Evolutionary conservation across 2,329 filamentous ascomycete species (phyloP).

Genomic region (Dryadomyces quercivorus): DNA sequence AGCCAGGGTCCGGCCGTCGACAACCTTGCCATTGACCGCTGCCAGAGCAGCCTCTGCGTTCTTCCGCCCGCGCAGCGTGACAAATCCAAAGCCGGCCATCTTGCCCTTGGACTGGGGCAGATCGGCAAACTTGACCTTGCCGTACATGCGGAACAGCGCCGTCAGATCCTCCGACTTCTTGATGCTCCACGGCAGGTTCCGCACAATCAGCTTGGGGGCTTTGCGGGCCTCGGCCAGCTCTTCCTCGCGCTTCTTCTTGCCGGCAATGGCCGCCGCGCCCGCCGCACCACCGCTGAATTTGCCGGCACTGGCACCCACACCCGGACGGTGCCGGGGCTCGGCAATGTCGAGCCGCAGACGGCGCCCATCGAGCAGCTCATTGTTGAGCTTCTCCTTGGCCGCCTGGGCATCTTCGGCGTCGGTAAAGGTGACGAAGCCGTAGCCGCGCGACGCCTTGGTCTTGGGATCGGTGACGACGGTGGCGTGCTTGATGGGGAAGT

Average conservation of each 20-base stretch:
- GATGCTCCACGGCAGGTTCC: conserved; percentile 93
- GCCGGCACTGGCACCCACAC: conserved; percentile 26
- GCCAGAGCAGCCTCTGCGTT: conserved; percentile 85
- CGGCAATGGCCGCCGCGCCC: conserved; percentile 22
- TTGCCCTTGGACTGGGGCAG: conserved; percentile 67
- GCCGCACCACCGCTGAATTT: neutral
- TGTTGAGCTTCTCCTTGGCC: conserved; percentile 72
- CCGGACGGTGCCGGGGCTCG: conserved; percentile 64
- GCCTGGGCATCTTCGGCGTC: conserved; percentile 80
- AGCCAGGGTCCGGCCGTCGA: conserved; percentile 78
- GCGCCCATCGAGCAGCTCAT: conserved; percentile 63
- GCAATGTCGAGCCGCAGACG: conserved; percentile 81
- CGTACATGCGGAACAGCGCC: conserved; percentile 72
- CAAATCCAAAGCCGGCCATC: conserved; percentile 83
- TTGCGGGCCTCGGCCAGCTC: conserved; percentile 47
- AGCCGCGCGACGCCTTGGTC: conserved; percentile 82
- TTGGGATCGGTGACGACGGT: conserved; percentile 78
- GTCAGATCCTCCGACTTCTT: conserved; percentile 73
- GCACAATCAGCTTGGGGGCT: conserved; percentile 69
- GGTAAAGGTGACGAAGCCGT: conserved; percentile 93
- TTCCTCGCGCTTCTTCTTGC: conserved; percentile 44
- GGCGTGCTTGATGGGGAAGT: conserved; percentile 90
- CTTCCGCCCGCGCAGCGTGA: conserved; percentile 74
- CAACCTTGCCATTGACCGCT: conserved; percentile 74
- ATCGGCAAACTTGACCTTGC: conserved; percentile 80